phyloP scores from a whole-genome alignment of 1,284 basidiomycete genomes.

The Tilletia setariae region DNA sequence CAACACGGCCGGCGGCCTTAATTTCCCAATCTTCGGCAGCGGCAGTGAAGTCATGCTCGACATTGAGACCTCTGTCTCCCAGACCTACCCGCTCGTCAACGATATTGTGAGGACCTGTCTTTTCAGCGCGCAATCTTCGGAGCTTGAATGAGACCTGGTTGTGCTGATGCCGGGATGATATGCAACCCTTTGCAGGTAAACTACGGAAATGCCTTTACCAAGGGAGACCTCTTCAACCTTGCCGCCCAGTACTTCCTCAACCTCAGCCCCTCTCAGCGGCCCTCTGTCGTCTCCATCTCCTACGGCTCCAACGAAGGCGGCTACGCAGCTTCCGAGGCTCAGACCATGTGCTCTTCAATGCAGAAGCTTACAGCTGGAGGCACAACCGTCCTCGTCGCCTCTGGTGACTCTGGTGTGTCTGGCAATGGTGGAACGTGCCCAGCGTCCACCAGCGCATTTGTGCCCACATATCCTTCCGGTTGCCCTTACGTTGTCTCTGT shows the following conservation, averaged over 20 bases:
- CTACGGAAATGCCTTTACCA: constrained; percentile 3
- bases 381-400: constrained; percentile 24
- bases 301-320: constrained; percentile 18
- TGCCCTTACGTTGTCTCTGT: constrained; percentile 26
- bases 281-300: constrained; percentile 20
- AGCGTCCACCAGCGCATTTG: constrained; percentile 13
- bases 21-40: not conserved
- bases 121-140: no score
- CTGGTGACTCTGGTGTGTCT: constrained; percentile 24
- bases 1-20: constrained; percentile 11
- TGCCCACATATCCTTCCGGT: constrained; percentile 22
- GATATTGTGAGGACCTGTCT: constrained; percentile 13
- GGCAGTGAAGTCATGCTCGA: constrained; percentile 14
- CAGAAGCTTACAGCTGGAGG: constrained; percentile 23
- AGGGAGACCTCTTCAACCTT: constrained; percentile 18
- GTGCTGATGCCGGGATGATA: no score
- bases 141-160: no score
- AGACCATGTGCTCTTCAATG: constrained; percentile 22
- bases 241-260: constrained; percentile 16
- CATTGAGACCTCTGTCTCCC: constrained; percentile 18
- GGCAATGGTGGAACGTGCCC: constrained; percentile 14
- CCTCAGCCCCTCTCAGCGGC: constrained; percentile 2
- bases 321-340: constrained; percentile 11
- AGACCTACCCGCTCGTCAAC: constrained; percentile 17
- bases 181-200: not conserved